Evolutionary conservation across 148 eudicot species (phyloP).

Genomic region (Rhododendron ovatum): DNA sequence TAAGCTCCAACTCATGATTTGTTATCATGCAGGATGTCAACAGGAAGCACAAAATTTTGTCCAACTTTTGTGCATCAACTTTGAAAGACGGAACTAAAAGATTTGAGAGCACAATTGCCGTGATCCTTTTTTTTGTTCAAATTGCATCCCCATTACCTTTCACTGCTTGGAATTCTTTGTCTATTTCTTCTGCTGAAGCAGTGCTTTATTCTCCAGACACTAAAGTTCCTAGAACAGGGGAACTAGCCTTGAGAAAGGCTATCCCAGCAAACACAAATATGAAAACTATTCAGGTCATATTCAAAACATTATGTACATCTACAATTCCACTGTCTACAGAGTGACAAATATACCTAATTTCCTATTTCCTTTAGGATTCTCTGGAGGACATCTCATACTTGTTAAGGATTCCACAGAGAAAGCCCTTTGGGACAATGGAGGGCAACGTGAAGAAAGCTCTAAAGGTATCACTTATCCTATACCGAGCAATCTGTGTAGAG

Average conservation of each 20-base stretch:
- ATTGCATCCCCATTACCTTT: conserved; percentile 19
- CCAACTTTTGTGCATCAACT: not conserved
- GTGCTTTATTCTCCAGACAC: conserved; percentile 81
- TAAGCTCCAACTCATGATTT: conserved; percentile 24
- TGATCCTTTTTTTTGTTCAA: conserved; percentile 18
- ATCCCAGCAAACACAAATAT: conserved; percentile 86
- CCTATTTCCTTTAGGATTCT: conserved; percentile 47
- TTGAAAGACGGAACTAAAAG: conserved; percentile 8
- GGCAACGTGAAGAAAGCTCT: conserved; percentile 90
- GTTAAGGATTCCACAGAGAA: conserved; percentile 95
- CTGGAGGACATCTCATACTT: conserved; percentile 90
- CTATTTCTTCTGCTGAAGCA: conserved; percentile 21
- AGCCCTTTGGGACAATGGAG: conserved; percentile 97
- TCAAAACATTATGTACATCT: not conserved
- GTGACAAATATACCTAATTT: not conserved
- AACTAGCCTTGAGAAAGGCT: conserved; percentile 75
- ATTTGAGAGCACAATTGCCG: conserved; percentile 10
- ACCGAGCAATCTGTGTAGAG: not conserved
- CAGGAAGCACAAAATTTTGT: conserved; percentile 17
- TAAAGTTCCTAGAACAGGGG: conserved; percentile 89
- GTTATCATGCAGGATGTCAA: conserved; percentile 58
- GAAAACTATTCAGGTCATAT: conserved; percentile 82
- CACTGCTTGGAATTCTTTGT: conserved; percentile 12
- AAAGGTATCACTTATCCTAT: conserved; percentile 46
- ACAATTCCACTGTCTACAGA: not conserved